Percentiles rank a stretch among this genome's conserved stretches.
Conservation (phyloP, 257 asterid species). For the Forsythia viridissima region DNA sequence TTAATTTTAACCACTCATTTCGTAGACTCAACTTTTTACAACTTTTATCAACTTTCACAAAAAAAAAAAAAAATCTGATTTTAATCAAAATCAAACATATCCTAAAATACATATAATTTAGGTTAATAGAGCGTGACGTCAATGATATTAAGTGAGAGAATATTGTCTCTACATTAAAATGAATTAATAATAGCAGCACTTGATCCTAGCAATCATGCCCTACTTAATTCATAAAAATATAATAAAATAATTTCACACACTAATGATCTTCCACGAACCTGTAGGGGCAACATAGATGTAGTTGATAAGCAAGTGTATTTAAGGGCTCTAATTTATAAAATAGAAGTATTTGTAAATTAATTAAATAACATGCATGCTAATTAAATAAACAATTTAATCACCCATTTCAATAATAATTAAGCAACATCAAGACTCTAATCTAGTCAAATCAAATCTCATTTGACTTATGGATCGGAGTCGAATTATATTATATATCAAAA, state of each 20-base stretch:
- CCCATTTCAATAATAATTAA: neutral
- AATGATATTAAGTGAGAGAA: too few species aligned
- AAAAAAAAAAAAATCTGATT: too few species aligned
- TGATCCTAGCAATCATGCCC: slow-evolving; percentile 23
- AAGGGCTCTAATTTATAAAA: slow-evolving; percentile 21
- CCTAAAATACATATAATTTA: too few species aligned
- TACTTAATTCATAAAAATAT: neutral
- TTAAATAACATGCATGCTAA: slow-evolving; percentile 2
- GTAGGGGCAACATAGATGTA: slow-evolving; percentile 11
- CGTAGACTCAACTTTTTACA: too few species aligned
- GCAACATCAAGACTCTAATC: neutral
- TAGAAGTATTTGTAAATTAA: neutral
- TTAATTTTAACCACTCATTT: too few species aligned
- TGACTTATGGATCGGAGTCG: neutral
- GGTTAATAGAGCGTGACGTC: too few species aligned
- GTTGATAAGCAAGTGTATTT: slow-evolving; percentile 15
- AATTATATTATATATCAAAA: neutral
- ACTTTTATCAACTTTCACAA: too few species aligned
- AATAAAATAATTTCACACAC: neutral
- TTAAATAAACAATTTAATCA: neutral
- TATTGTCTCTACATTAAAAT: neutral
- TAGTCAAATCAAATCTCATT: slow-evolving; percentile 4
- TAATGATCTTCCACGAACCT: slow-evolving; percentile 3
- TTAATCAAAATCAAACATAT: too few species aligned
- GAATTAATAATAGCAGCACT: neutral